Percentiles rank a stretch among this genome's conserved stretches.
Conservation (phyloP, 176 grass and related monocot genomes). For the Triticum dicoccoides region DNA sequence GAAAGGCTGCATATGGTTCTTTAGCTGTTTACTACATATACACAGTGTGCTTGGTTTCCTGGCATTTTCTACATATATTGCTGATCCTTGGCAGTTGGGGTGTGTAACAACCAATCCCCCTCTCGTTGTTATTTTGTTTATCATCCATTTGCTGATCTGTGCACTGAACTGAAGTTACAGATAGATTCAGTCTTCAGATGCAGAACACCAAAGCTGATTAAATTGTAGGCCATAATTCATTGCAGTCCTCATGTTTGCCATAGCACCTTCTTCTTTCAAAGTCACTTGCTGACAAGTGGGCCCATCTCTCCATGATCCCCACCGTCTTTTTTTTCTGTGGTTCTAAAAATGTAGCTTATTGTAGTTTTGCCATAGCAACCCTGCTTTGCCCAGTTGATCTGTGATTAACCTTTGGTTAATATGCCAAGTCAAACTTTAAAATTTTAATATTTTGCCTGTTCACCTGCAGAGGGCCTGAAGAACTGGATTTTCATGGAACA, state of each 20-base stretch:
- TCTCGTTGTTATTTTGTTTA: background rate
- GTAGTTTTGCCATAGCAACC: background rate
- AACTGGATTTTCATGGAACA: slow-evolving; percentile 7
- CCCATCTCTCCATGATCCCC: too few relatives aligned
- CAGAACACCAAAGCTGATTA: background rate
- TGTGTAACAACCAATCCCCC: background rate
- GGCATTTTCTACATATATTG: background rate
- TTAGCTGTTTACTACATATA: background rate
- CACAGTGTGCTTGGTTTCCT: background rate
- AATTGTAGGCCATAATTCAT: too few relatives aligned
- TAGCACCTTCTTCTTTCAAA: background rate
- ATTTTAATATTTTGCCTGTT: slow-evolving; percentile 26
- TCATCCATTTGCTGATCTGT: background rate
- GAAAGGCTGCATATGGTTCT: background rate
- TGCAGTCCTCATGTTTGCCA: background rate
- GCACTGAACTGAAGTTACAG: background rate
- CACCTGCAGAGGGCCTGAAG: slow-evolving; percentile 71
- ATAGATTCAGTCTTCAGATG: background rate
- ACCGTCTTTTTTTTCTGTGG: too few relatives aligned
- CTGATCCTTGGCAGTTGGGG: background rate
- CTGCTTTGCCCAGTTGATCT: background rate
- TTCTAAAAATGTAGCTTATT: too few relatives aligned
- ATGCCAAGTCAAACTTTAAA: slow-evolving; percentile 4
- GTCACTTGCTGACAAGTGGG: too few relatives aligned
- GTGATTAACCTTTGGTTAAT: too few relatives aligned